phyloP scores from a whole-genome alignment of 306 rosid genomes.

The Cicer yamashitae region DNA sequence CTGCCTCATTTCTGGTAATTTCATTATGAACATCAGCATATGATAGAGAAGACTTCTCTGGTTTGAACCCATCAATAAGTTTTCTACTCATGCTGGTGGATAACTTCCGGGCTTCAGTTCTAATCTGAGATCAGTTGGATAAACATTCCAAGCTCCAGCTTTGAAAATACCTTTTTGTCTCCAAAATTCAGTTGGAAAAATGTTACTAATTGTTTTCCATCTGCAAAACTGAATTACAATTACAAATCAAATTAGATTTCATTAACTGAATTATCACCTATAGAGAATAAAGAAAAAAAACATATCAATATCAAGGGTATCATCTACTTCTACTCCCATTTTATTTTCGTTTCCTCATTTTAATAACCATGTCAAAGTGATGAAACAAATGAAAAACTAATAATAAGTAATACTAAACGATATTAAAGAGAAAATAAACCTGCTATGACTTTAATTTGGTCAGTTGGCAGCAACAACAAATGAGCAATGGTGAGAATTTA shows the following conservation, averaged over 20 bases:
- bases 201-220: constrained; percentile 37
- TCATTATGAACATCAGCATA: constrained; percentile 68
- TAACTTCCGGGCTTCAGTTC: constrained; percentile 46
- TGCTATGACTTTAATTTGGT: neutral
- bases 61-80: constrained; percentile 49
- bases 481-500: constrained; percentile 19
- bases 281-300: neutral
- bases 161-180: constrained; percentile 39
- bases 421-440: constrained; percentile 27
- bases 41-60: constrained; percentile 55
- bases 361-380: neutral
- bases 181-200: constrained; percentile 43
- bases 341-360: constrained; percentile 4
- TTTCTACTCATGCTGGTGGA: constrained; percentile 56
- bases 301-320: neutral
- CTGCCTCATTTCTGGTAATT: constrained; percentile 51
- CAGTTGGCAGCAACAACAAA: neutral
- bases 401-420: neutral
- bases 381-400: constrained; percentile 35
- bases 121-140: constrained; percentile 51
- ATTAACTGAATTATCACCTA: constrained; percentile 5
- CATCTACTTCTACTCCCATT: neutral
- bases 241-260: constrained; percentile 34
- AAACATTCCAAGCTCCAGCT: constrained; percentile 19
- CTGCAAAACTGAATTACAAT: constrained; percentile 48